These are phyloP conservation scores for Mortierella sp. DNA, from an alignment of 371 early-diverging fungal genomes.

Conservation along the genomic window DNA sequence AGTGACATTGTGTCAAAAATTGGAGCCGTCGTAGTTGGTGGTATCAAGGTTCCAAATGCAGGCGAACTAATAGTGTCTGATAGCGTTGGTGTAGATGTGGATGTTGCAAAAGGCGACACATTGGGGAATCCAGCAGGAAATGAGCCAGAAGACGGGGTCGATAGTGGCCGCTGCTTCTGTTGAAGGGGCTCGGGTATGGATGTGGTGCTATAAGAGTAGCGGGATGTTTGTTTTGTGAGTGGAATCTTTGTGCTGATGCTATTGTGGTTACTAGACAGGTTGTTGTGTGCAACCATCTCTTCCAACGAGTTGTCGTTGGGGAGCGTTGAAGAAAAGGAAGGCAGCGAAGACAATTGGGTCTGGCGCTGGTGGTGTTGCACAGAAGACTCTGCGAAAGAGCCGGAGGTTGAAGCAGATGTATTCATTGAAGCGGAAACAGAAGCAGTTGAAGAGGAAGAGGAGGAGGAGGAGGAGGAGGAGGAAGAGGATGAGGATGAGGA, in stretches of 20 bases:
- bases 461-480: not conserved
- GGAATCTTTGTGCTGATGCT: not conserved
- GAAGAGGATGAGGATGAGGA: constrained; percentile 10
- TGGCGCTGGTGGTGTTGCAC: not conserved
- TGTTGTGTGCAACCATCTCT: constrained; percentile 15
- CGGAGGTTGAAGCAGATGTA: not conserved
- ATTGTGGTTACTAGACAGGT: not conserved
- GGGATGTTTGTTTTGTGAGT: not conserved
- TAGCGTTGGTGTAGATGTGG: constrained; percentile 15
- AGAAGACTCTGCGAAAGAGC: not conserved
- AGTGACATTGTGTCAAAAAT: not conserved
- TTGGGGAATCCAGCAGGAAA: constrained; percentile 8
- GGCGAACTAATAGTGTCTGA: constrained; percentile 1
- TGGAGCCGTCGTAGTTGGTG: not conserved
- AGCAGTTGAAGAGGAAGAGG: not conserved
- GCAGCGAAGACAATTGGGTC: not conserved
- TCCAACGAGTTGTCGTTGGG: not conserved
- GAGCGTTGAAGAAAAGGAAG: not conserved
- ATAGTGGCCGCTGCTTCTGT: constrained; percentile 6
- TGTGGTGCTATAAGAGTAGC: constrained; percentile 2
- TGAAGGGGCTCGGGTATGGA: not conserved
- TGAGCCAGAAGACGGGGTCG: constrained; percentile 10
- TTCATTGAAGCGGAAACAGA: not conserved
- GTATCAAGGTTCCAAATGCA: not conserved
- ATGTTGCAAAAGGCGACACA: constrained; percentile 1